A percentile compares a stretch with the other conserved stretches of the same genome.
Evolutionary conservation across 495 filamentous ascomycete species (phyloP).

Genomic region (Aspergillus homomorphus): DNA sequence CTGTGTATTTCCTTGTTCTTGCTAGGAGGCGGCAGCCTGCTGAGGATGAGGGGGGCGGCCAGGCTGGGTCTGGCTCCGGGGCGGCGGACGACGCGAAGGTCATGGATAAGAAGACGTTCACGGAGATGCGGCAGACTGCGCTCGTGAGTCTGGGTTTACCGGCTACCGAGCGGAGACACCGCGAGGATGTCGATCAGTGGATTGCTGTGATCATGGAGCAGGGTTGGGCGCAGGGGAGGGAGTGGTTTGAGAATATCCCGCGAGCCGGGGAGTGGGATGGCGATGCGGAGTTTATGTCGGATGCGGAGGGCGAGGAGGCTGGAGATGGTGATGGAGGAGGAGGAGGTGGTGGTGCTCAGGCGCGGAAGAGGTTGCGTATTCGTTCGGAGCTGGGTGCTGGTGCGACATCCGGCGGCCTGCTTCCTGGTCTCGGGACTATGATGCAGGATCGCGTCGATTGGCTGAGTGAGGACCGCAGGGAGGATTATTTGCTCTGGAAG

Average conservation of each 20-base stretch:
- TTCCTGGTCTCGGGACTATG: constrained; percentile 70
- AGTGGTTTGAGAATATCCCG: constrained; percentile 63
- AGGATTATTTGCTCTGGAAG: constrained; percentile 74
- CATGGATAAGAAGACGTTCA: constrained; percentile 48
- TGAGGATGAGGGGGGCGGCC: constrained; percentile 2
- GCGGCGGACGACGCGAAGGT: constrained; percentile 29
- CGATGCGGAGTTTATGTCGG: constrained; percentile 32
- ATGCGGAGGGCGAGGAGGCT: constrained; percentile 35
- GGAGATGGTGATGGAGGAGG: constrained; percentile 19
- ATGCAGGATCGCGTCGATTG: constrained; percentile 82
- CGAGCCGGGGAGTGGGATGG: constrained; percentile 38
- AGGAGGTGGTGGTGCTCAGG: constrained; percentile 7
- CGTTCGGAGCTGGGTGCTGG: constrained; percentile 28
- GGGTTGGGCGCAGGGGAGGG: constrained; percentile 59
- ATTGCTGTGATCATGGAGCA: constrained; percentile 54
- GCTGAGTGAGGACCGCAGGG: constrained; percentile 64
- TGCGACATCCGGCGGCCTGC: no score
- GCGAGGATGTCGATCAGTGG: constrained; percentile 58
- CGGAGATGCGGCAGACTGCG: constrained; percentile 48
- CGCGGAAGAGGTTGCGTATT: constrained; percentile 7
- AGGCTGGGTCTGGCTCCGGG: no score
- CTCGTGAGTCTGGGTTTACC: constrained; percentile 39
- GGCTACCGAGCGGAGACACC: constrained; percentile 32
- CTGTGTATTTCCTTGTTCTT: constrained; percentile 63
- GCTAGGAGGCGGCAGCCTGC: constrained; percentile 37